Percentiles rank a stretch among this genome's conserved stretches.
Evolutionary conservation across 108 stramenopile genomes (phyloP).

Genomic region (Schizochytrium sp.): DNA sequence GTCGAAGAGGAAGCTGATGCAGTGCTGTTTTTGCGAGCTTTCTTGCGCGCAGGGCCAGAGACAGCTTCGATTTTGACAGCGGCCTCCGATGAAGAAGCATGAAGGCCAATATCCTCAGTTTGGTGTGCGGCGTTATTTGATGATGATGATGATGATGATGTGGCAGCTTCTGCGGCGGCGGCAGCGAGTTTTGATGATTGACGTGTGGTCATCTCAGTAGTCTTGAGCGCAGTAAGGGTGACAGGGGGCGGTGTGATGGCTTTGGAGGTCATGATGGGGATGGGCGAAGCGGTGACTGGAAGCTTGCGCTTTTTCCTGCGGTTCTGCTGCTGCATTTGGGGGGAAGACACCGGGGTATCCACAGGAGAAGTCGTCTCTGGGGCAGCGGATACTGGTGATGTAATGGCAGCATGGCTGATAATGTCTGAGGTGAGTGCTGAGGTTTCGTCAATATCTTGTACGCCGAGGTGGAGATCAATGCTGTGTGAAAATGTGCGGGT

Average conservation of each 20-base stretch:
- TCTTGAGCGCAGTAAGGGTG: neutral
- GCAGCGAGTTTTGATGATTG: neutral
- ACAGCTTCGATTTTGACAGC: neutral
- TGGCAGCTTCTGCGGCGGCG: neutral
- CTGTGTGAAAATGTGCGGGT: neutral
- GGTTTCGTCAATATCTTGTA: neutral
- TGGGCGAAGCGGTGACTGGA: neutral
- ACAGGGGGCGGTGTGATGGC: neutral
- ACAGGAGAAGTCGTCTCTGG: neutral
- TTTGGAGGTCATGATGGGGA: neutral
- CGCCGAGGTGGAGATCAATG: slow-evolving; percentile 8
- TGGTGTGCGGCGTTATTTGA: no score
- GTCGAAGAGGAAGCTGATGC: neutral
- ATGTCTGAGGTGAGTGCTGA: neutral
- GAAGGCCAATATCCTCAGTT: neutral
- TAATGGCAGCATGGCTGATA: neutral
- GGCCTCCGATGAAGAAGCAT: neutral
- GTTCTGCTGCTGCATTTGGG: neutral
- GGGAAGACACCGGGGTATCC: neutral
- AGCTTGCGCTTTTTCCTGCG: slow-evolving; percentile 20
- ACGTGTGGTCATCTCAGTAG: neutral
- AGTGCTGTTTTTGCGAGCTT: neutral
- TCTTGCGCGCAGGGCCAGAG: neutral
- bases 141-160: no score
- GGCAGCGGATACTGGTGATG: neutral